Evolutionary conservation across 169 alveolate species (phyloP).

Genomic region (Eimeria tenella): DNA sequence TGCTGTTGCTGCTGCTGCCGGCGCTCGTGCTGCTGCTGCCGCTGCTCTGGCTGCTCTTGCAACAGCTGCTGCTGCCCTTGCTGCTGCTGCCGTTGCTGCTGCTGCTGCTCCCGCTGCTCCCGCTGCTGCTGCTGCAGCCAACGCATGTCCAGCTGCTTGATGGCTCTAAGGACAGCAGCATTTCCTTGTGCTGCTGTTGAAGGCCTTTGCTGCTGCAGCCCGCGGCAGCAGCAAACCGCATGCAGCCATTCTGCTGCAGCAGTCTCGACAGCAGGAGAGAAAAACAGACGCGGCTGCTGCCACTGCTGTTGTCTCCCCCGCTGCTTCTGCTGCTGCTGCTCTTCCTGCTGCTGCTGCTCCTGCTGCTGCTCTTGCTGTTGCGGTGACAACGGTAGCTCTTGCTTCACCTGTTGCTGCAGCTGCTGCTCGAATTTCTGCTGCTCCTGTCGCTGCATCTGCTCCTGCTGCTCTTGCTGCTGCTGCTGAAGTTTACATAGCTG

Average conservation of each 20-base stretch:
- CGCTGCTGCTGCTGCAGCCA: constrained; percentile 31
- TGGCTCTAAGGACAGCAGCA: constrained; percentile 5
- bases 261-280: background rate
- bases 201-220: constrained; percentile 41
- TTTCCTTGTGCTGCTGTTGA: constrained; percentile 52
- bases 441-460: constrained; percentile 3
- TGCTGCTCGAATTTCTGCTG: constrained; percentile 1
- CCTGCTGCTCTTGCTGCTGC: constrained; percentile 24
- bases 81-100: constrained; percentile 32
- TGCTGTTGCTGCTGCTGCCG: background rate
- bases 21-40: background rate
- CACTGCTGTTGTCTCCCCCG: background rate
- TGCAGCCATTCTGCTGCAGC: constrained; percentile 29
- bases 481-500: background rate
- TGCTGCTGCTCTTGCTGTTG: background rate
- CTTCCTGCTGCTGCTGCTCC: background rate
- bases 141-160: background rate
- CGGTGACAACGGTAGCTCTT: background rate
- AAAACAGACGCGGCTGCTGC: constrained; percentile 14
- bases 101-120: constrained; percentile 32
- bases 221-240: background rate
- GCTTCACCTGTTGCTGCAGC: background rate
- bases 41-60: constrained; percentile 15
- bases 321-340: background rate
- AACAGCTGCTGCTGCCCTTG: background rate